These are phyloP conservation scores for Diaporthe amygdali DNA, from an alignment of 2,329 filamentous ascomycete species.

Conservation along the genomic window DNA sequence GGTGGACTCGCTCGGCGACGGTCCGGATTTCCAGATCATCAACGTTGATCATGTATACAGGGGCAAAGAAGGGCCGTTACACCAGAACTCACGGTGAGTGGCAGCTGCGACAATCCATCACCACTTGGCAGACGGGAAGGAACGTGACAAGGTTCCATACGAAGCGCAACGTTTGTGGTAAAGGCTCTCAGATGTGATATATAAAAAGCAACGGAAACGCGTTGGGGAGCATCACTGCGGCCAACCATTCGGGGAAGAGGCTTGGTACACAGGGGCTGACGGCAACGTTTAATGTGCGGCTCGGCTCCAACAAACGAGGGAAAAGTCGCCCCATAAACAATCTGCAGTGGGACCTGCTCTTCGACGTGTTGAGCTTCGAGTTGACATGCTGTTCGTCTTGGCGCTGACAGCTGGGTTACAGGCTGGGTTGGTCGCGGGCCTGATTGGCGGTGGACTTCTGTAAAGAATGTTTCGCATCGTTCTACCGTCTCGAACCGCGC, in stretches of 20 bases:
- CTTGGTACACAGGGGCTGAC: background rate
- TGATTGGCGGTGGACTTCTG: constrained; percentile 11
- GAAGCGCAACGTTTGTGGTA: background rate
- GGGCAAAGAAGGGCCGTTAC: background rate
- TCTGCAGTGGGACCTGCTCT: background rate
- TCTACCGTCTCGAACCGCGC: constrained; percentile 10
- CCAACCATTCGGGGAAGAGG: background rate
- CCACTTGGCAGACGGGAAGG: background rate
- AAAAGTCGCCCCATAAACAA: constrained; percentile 5
- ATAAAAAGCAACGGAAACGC: background rate
- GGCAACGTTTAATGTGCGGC: background rate
- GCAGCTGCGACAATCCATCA: background rate
- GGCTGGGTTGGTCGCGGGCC: background rate
- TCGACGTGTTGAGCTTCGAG: constrained; percentile 15
- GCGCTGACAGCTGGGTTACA: constrained; percentile 6
- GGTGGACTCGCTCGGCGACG: background rate
- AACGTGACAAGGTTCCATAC: background rate
- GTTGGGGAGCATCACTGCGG: background rate
- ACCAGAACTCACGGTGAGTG: background rate
- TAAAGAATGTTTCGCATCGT: constrained; percentile 8
- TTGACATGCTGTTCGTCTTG: background rate
- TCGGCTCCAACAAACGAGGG: background rate
- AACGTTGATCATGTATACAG: background rate
- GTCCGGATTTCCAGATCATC: background rate
- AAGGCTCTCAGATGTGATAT: background rate